These are phyloP conservation scores for Skeletonema costatum DNA, from an alignment of 108 stramenopile genomes.

Conservation along the genomic window DNA sequence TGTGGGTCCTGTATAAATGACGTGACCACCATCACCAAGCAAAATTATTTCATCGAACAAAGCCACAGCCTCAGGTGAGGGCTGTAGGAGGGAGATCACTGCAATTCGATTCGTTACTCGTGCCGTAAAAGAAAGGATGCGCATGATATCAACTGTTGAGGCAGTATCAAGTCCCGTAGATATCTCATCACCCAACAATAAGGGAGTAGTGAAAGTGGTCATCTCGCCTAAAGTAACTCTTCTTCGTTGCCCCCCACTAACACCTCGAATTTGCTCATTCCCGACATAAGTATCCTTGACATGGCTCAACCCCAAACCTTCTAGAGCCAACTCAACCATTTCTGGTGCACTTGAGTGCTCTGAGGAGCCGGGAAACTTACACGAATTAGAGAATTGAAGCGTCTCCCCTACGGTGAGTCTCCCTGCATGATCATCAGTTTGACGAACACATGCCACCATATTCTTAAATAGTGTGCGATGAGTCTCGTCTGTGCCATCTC, in stretches of 20 bases:
- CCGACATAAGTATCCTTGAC: constrained; percentile 80
- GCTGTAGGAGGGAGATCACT: constrained; percentile 78
- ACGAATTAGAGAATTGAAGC: constrained; percentile 17
- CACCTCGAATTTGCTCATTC: constrained; percentile 45
- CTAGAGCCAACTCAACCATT: constrained; percentile 31
- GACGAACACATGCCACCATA: constrained; percentile 35
- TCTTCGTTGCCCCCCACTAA: constrained; percentile 58
- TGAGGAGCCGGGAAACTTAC: constrained; percentile 16
- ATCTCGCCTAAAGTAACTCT: constrained; percentile 50
- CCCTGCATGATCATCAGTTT: constrained; percentile 39
- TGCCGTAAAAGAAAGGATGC: constrained; percentile 28
- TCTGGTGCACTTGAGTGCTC: not conserved
- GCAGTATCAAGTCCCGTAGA: constrained; percentile 74
- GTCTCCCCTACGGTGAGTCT: constrained; percentile 46
- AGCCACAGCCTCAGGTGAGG: constrained; percentile 67
- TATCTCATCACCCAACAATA: constrained; percentile 66
- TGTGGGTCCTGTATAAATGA: constrained; percentile 70
- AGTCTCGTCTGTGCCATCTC: constrained; percentile 6
- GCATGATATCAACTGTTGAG: constrained; percentile 71
- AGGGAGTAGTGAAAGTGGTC: constrained; percentile 21
- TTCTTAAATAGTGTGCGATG: constrained; percentile 20
- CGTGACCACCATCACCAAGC: constrained; percentile 47
- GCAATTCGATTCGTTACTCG: constrained; percentile 32
- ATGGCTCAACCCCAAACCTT: constrained; percentile 59
- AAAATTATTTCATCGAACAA: constrained; percentile 77